Base-by-base conservation (phyloP, 2,329 filamentous ascomycete genomes). In the Trichoderma sp. region DNA sequence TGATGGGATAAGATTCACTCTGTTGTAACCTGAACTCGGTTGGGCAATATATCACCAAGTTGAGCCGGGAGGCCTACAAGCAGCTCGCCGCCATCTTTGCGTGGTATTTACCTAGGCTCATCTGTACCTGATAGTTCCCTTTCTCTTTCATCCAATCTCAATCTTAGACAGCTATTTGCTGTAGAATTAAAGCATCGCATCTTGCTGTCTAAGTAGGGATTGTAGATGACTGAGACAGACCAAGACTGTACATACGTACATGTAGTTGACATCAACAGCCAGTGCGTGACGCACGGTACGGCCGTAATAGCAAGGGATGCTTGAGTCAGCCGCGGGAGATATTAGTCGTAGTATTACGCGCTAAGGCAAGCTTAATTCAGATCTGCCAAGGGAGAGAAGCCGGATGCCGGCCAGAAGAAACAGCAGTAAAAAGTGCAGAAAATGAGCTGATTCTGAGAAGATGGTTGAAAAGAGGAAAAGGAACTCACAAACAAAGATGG, bases 321-420 rank as follows among this genome's bases (percentile, higher is more conserved):
- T 14, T 62, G 66, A 26, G 66, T 70, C 66, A 70, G 66, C 57
- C 57, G 24, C 12, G 39, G 30, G 15, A 62, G 53, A 62, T 70
- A 70, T 70, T 70, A 70, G 66, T 70, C 66, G 66, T 53, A 53
- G 66, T 61, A 53, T 51, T 61, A 62, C 66, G 66, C 66, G 66
- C 66, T 53, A 70, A 70, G 57, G 18, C 66, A 58, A 62, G 66
- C 53, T 70, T 70, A 62, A 70, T 62, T 28, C 21, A 70, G 66
- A 70, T 70, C 57, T n/a, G 6, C 26, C 34, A 18, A 57, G 51
- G 28, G 47, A 53, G 11, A 18, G 39, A 26, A 11, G 24, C 11
- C 18, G 43, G 43, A 21, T 6, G n/a, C 18, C 39, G 24, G 32
- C 24, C 15, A 60, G 21, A 28, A 51, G 36, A 32, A 51, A 21